Evolutionary conservation across 2,329 filamentous ascomycete genomes (phyloP).

Genomic region (Verticillium isaacii): DNA sequence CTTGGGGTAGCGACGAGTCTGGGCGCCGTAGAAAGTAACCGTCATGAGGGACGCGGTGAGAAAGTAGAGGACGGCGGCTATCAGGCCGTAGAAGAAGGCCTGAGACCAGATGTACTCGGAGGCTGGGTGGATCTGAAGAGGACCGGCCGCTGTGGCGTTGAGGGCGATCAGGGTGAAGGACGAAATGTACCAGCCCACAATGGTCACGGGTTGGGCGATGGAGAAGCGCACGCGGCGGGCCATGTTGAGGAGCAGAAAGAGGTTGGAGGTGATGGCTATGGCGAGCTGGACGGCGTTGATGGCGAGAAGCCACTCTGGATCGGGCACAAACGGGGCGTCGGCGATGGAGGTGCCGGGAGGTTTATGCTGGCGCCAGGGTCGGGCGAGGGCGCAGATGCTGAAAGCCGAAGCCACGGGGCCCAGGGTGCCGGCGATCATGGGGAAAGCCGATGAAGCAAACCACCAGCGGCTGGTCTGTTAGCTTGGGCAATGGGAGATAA

Average conservation of each 20-base stretch:
- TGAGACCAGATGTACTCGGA: constrained; percentile 65
- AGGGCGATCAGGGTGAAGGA: constrained; percentile 63
- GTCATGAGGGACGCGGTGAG: constrained; percentile 71
- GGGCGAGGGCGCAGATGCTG: constrained; percentile 80
- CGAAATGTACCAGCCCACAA: constrained; percentile 70
- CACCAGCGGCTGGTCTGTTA: constrained; percentile 48
- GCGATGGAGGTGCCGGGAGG: constrained; percentile 40
- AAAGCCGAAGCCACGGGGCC: constrained; percentile 85
- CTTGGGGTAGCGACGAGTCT: constrained; percentile 63
- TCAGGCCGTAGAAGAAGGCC: constrained; percentile 82
- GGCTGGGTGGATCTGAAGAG: constrained; percentile 35
- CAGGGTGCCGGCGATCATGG: constrained; percentile 76
- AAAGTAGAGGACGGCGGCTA: constrained; percentile 75
- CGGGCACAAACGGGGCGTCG: constrained; percentile 48
- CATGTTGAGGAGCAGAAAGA: constrained; percentile 84
- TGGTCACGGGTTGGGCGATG: constrained; percentile 77
- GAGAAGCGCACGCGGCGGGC: constrained; percentile 74
- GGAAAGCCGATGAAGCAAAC: constrained; percentile 62
- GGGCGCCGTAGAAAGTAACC: constrained; percentile 75
- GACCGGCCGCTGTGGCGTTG: constrained; percentile 59
- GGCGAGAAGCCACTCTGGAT: constrained; percentile 69
- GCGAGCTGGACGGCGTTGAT: constrained; percentile 75
- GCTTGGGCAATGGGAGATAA: neutral
- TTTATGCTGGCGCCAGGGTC: constrained; percentile 65
- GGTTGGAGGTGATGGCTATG: constrained; percentile 72